A percentile compares a stretch with the other conserved stretches of the same genome.
These are phyloP conservation scores for Glebionis coronaria DNA, from an alignment of 129 eudicot genomes.

Conservation along the genomic window DNA sequence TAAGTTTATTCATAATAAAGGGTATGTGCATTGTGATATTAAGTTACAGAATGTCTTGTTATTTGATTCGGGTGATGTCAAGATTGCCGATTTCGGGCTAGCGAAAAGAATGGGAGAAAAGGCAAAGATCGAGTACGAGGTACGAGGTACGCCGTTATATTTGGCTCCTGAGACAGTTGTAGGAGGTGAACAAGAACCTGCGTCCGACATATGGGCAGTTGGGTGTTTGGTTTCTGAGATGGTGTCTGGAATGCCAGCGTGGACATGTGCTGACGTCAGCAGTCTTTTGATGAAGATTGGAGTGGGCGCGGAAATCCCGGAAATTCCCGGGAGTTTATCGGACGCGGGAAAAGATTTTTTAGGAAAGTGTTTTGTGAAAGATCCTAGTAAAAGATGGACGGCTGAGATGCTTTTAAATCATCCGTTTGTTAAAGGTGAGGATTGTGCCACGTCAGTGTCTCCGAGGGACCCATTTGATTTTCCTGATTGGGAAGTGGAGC, in stretches of 20 bases:
- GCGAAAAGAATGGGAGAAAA: constrained; percentile 14
- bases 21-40: constrained; percentile 38
- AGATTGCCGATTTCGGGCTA: constrained; percentile 46
- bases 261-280: constrained; percentile 44
- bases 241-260: constrained; percentile 65
- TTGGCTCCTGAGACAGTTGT: constrained; percentile 80
- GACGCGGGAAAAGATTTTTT: constrained; percentile 76
- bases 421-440: constrained; percentile 44
- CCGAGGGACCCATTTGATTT: constrained; percentile 81
- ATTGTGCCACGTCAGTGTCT: constrained; percentile 28
- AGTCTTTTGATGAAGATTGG: constrained; percentile 54
- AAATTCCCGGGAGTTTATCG: constrained; percentile 48
- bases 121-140: constrained; percentile 15
- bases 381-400: constrained; percentile 78
- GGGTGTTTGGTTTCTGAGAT: constrained; percentile 82
- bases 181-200: constrained; percentile 46
- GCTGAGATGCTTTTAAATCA: constrained; percentile 87
- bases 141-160: constrained; percentile 71
- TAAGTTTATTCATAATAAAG: constrained; percentile 19
- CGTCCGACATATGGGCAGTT: constrained; percentile 84
- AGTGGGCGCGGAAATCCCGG: constrained; percentile 56
- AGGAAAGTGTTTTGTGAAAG: constrained; percentile 57
- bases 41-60: constrained; percentile 34
- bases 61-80: constrained; percentile 1
- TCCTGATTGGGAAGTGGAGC: constrained; percentile 56